Evolutionary conservation across 306 rosid genomes (phyloP).

Genomic region (Fagus crenata): DNA sequence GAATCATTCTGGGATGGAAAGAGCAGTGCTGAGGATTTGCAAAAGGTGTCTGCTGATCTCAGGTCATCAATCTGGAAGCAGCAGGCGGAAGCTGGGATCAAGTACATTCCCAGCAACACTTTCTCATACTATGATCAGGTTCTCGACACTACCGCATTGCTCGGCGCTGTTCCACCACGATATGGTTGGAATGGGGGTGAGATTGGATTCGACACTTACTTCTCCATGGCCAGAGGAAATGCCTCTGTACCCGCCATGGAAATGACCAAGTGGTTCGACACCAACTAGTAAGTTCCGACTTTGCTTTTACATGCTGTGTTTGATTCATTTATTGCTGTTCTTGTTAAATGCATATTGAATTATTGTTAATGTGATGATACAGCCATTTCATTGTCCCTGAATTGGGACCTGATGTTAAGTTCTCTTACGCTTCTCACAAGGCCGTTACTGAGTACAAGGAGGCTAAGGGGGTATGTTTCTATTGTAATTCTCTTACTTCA

Average conservation of each 20-base stretch:
- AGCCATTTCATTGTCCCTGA: constrained; percentile 98
- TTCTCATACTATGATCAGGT: constrained; percentile 80
- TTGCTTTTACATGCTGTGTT: background rate
- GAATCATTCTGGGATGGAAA: constrained; percentile 92
- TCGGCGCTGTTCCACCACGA: constrained; percentile 88
- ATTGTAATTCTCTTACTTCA: background rate
- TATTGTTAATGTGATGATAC: constrained; percentile 28
- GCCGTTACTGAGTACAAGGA: constrained; percentile 91
- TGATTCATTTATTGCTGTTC: background rate
- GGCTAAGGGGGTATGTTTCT: constrained; percentile 79
- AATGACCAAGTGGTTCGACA: constrained; percentile 99
- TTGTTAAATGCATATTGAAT: constrained; percentile 6
- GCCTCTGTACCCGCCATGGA: constrained; percentile 95
- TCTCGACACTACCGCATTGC: constrained; percentile 77
- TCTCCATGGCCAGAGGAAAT: constrained; percentile 97
- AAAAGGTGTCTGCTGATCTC: constrained; percentile 78
- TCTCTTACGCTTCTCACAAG: constrained; percentile 86
- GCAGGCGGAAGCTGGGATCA: constrained; percentile 74
- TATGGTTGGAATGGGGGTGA: constrained; percentile 86
- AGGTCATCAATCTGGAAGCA: constrained; percentile 89
- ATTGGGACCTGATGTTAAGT: constrained; percentile 79
- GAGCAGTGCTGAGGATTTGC: constrained; percentile 81
- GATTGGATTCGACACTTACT: constrained; percentile 75
- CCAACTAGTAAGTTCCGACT: constrained; percentile 75
- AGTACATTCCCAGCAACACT: constrained; percentile 87